Percentiles rank a stretch among this genome's conserved stretches.
Conservation (phyloP, 192 early-diverging fungal genomes). For the Umbelopsis ramanniana region DNA sequence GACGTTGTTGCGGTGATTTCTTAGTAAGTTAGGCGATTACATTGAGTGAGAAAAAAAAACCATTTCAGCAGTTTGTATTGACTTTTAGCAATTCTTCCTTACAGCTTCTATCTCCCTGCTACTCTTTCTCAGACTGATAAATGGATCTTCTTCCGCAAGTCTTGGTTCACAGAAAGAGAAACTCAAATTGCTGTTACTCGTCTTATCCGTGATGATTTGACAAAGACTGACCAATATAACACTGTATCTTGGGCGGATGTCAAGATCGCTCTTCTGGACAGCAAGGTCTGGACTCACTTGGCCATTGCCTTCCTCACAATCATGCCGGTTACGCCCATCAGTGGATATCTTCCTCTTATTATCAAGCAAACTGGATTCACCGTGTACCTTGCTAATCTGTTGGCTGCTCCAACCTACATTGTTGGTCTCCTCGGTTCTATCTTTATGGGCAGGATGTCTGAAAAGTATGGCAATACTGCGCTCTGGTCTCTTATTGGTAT, state of each 20-base stretch:
- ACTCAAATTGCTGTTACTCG: conserved; percentile 60
- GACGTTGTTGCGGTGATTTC: conserved; percentile 31
- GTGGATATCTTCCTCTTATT: conserved; percentile 29
- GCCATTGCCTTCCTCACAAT: conserved; percentile 12
- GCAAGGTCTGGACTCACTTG: conserved; percentile 31
- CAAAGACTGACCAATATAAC: conserved; percentile 50
- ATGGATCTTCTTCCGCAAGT: conserved; percentile 29
- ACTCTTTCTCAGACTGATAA: conserved; percentile 41
- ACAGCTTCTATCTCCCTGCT: conserved; percentile 61
- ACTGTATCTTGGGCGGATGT: conserved; percentile 21
- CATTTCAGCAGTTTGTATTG: no score
- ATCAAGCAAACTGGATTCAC: conserved; percentile 31
- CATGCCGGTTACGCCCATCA: conserved; percentile 27
- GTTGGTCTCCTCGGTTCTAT: conserved; percentile 30
- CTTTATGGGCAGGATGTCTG: conserved; percentile 9
- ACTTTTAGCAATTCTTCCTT: no score
- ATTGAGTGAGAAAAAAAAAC: no score
- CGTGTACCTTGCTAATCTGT: conserved; percentile 27
- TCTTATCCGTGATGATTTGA: conserved; percentile 62
- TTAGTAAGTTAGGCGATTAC: not conserved
- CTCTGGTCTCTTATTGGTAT: conserved; percentile 11
- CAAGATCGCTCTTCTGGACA: conserved; percentile 25
- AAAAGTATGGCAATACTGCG: conserved; percentile 24
- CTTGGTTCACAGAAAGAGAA: conserved; percentile 60
- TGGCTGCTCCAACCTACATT: conserved; percentile 36